Evolutionary conservation across 2,329 filamentous ascomycete species (phyloP).

Genomic region (Claviceps arundinis): DNA sequence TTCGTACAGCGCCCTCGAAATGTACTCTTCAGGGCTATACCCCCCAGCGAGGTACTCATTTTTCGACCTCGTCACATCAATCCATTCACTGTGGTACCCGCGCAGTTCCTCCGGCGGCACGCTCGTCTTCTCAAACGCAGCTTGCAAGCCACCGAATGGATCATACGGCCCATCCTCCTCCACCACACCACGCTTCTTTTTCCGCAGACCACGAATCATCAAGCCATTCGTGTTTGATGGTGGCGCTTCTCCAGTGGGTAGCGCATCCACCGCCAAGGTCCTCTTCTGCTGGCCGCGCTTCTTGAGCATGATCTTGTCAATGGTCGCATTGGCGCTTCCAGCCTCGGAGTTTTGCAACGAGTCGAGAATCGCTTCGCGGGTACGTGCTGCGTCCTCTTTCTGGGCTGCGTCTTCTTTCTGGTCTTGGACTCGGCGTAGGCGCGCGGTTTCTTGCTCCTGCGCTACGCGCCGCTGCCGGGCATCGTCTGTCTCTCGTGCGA

Average conservation of each 20-base stretch:
- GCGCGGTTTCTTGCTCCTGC: conserved; percentile 53
- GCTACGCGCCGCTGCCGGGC: conserved; percentile 39
- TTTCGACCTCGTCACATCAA: conserved; percentile 54
- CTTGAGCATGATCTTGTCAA: conserved; percentile 55
- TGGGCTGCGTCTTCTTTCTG: conserved; percentile 59
- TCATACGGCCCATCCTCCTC: conserved; percentile 65
- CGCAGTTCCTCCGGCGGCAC: conserved; percentile 36
- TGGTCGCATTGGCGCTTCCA: conserved; percentile 45
- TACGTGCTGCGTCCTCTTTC: conserved; percentile 46
- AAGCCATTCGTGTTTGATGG: conserved; percentile 19
- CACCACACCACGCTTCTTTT: conserved; percentile 27
- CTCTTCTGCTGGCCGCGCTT: conserved; percentile 47
- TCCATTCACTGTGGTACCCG: conserved; percentile 61
- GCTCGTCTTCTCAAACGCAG: conserved; percentile 56
- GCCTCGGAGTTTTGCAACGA: conserved; percentile 49
- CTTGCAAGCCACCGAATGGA: conserved; percentile 65
- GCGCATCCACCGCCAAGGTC: conserved; percentile 22
- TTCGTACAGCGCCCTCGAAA: conserved; percentile 67
- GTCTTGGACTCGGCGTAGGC: conserved; percentile 45
- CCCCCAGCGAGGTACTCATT: conserved; percentile 60
- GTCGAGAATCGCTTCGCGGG: conserved; percentile 56
- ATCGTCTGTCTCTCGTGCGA: conserved; percentile 43
- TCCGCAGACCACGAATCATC: conserved; percentile 72
- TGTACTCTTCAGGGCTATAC: conserved; percentile 73
- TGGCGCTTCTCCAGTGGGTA: conserved; percentile 7